Evolutionary conservation across 306 rosid species (phyloP).

Genomic region (Albizia julibrissin): DNA sequence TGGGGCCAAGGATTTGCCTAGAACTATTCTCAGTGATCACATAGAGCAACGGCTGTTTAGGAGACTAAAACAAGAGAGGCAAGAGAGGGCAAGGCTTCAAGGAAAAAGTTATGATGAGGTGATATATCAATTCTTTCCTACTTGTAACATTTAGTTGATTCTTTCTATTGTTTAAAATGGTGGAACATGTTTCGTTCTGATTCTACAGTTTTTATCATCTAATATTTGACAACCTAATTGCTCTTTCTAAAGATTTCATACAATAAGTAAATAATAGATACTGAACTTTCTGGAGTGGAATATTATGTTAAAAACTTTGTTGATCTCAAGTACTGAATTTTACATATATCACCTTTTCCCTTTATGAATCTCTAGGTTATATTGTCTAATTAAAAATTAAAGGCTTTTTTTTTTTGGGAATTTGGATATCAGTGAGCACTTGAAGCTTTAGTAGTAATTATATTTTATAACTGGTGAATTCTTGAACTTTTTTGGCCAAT

Average conservation of each 20-base stretch:
- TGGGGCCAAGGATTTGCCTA: slow-evolving; percentile 97
- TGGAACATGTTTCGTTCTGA: background rate
- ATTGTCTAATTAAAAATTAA: background rate
- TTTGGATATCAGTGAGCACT: background rate
- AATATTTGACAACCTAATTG: background rate
- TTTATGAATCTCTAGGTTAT: background rate
- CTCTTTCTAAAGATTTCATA: background rate
- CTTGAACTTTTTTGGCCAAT: background rate
- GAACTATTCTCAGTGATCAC: slow-evolving; percentile 88
- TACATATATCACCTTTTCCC: background rate
- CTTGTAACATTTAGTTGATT: background rate
- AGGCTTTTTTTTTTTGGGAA: background rate
- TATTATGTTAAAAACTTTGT: background rate
- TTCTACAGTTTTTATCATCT: background rate
- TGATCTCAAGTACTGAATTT: background rate
- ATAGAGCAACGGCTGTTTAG: slow-evolving; percentile 77
- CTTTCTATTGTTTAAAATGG: background rate
- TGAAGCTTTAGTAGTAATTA: no score
- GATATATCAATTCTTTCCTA: slow-evolving; percentile 18
- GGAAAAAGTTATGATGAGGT: slow-evolving; percentile 94
- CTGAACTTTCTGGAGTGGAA: background rate
- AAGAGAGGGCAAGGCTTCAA: slow-evolving; percentile 80
- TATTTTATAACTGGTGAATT: no score
- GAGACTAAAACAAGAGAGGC: slow-evolving; percentile 71
- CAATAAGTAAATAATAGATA: background rate